Percentiles rank a stretch among this genome's conserved stretches.
phyloP scores from a whole-genome alignment of 192 early-diverging fungal species.

The Umbelopsis isabellina region DNA sequence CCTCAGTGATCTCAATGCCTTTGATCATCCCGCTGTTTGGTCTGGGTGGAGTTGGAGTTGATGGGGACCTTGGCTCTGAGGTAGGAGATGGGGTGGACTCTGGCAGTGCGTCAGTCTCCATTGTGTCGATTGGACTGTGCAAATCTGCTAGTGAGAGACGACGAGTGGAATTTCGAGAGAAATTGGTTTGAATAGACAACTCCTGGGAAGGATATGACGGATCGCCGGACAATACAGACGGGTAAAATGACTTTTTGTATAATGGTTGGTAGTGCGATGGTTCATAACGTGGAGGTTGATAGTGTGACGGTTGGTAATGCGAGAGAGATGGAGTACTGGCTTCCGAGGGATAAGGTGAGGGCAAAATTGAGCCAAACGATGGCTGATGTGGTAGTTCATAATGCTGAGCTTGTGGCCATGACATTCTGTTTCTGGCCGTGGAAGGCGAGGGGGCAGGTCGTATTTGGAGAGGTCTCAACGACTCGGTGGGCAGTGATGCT shows the following conservation, averaged over 20 bases:
- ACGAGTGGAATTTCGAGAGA: neutral
- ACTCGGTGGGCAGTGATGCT: slow-evolving; percentile 3
- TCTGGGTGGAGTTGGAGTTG: slow-evolving; percentile 8
- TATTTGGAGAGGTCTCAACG: neutral
- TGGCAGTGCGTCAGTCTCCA: neutral
- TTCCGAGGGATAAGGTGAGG: neutral
- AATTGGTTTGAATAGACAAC: slow-evolving; percentile 8
- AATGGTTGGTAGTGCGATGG: neutral
- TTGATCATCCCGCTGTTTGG: neutral
- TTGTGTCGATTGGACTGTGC: slow-evolving; percentile 25
- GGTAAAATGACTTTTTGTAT: neutral
- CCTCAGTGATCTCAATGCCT: slow-evolving; percentile 15
- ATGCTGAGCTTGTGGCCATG: slow-evolving; percentile 3
- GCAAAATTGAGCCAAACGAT: neutral
- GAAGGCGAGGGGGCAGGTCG: neutral
- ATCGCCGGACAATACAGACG: neutral
- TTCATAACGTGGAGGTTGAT: neutral
- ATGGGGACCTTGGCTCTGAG: neutral
- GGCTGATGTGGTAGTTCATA: neutral
- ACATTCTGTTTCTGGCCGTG: slow-evolving; percentile 1
- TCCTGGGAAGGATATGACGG: neutral
- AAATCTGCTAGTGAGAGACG: slow-evolving; percentile 19
- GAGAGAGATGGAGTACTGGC: neutral
- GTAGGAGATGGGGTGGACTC: neutral
- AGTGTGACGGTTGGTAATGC: neutral